Evolutionary conservation across 306 rosid genomes (phyloP), one percentile per base, ranked within the genome.

Genomic region (Cucurbita moschata): DNA sequence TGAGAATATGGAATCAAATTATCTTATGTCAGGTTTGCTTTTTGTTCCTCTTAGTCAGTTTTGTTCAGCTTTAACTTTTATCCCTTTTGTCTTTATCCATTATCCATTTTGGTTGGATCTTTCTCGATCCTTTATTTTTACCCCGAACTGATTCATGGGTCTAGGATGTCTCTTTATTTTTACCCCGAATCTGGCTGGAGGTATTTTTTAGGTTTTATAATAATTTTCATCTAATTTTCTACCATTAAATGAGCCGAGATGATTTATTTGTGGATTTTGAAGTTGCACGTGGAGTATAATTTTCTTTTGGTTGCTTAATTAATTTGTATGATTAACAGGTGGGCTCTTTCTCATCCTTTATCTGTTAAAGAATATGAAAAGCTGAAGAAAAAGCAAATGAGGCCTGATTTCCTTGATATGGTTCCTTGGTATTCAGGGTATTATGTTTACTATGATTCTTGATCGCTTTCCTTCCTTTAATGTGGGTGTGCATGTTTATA

Each of bases 341-440:
- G 99, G 99, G 97, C 92, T 85, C 99, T 94, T 53, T 77, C 97
- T 72, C 99, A 94, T 74, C 97, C 95, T 23, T 66, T 89, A 66
- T 89, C 97, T 69, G 85, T 86, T 68, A 85, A 91, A 85, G 99
- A 91, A 83, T 83, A 76, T 79, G 92, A 86, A 78, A 85, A 86
- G 85, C 15, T 85, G 61, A 94, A 94, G 90, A 87, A 82, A 85
- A 91, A 88, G 88, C 96, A 91, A 81, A 75, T 94, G 97, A 91
- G 83, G 81, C 99, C 99, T 74, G 88, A 84, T 66, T 94, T 91
- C 84, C 77, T 94, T 77, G 99, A 94, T 72, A 94, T 94, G 97
- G 99, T 94, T 86, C 99, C 97, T 77, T 94, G 99, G 97, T 94
- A 91, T 87, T 94, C 99, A 19, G 97, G 99, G 97, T 89, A 89